Percentiles rank a stretch among this genome's conserved stretches.
These are phyloP conservation scores for Cercis canadensis DNA, from an alignment of 306 rosid genomes.

Conservation along the genomic window DNA sequence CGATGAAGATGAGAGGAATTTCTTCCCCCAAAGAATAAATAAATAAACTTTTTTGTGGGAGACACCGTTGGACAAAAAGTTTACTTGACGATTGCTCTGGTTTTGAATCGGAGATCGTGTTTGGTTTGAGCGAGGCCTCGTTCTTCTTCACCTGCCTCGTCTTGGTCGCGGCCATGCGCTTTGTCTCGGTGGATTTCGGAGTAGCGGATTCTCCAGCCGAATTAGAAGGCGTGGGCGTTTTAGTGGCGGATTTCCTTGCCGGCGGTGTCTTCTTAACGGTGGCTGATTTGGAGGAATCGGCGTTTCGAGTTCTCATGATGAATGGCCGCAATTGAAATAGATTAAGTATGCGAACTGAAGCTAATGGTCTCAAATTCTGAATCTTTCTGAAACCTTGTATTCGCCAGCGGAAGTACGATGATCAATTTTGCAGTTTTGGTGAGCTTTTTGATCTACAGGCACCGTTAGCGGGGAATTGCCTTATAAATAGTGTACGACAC, in stretches of 20 bases:
- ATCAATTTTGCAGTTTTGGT: neutral
- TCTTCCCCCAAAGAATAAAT: neutral
- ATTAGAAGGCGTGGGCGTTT: constrained; percentile 36
- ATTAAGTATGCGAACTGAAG: neutral
- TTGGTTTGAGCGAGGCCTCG: constrained; percentile 47
- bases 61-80: neutral
- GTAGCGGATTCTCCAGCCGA: constrained; percentile 10
- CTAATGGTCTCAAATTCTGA: neutral
- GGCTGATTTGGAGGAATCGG: constrained; percentile 48
- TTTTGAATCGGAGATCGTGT: constrained; percentile 31
- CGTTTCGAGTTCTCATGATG: constrained; percentile 70
- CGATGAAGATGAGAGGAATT: neutral
- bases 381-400: neutral
- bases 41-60: neutral
- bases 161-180: constrained; percentile 46
- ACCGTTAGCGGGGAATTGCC: neutral
- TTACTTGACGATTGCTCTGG: constrained; percentile 52
- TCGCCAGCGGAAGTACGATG: neutral
- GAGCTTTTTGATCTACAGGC: neutral
- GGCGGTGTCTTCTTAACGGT: constrained; percentile 57
- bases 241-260: constrained; percentile 51
- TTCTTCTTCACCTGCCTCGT: constrained; percentile 52
- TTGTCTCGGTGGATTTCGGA: constrained; percentile 36
- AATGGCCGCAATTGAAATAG: neutral
- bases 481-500: too few relatives aligned